Base-by-base conservation (phyloP, 2,329 filamentous ascomycete species). In the Xylaria hypoxylon region DNA sequence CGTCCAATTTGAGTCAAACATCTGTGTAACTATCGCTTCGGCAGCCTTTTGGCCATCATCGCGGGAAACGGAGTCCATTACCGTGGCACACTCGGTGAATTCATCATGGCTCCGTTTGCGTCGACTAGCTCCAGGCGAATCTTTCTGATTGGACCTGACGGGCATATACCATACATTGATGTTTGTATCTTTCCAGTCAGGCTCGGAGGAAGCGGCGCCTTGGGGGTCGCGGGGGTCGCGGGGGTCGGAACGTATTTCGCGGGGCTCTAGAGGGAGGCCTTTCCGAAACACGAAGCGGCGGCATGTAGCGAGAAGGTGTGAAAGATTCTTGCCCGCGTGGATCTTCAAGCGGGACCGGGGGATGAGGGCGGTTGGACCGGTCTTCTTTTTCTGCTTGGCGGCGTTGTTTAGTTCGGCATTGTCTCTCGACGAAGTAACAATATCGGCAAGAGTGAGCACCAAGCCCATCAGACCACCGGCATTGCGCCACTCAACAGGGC, bases 81-180 rank as follows among this genome's bases (percentile, higher is more conserved):
- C 17, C 31, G 13, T 3, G 17, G 35, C 11, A 5, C 11, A 26
- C 17, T 68, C 71, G 10, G 71, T 72, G 42, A 84, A 84, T 62
- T 88, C 85, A 31, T 86, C 83, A 69, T 77, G 77, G 51, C 74
- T 78, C 38, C 79, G 80, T 72, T 81, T 82, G 45, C 78, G 72
- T 3, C 73, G 65, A 40, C 63, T 68, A 26, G 74, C 62, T 7
- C 70, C 65, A 26, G 74, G 64, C 7, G 72, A 60, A 28, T 66
- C 7, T 66, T 70, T 57, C 56, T 75, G 59, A 59, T 74, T 62
- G 62, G 76, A 79, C 33, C 73, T 65, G 44, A 92, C 79, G 0
- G 92, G 87, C 74, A 98, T 84, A 51, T 93, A 90, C 95, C 95
- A 98, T 1, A 97, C 91, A 64, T 89, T 89, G 62, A 97, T 88